phyloP scores from a whole-genome alignment of 1,284 basidiomycete species.

The Boletellus deceptivus region DNA sequence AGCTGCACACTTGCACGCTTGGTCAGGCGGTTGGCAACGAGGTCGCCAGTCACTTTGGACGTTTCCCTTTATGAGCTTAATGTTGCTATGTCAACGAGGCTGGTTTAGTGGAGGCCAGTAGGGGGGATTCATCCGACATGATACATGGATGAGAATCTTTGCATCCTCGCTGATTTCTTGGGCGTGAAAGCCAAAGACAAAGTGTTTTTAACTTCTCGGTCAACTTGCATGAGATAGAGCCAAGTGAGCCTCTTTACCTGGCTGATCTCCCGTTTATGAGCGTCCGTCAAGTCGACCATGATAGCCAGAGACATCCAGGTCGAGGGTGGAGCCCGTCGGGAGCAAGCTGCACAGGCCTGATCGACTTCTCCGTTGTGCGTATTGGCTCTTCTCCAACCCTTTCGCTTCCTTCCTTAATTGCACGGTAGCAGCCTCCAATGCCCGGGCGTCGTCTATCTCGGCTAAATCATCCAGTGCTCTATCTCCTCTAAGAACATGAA shows the following conservation, averaged over 20 bases:
- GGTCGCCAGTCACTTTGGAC: constrained; percentile 42
- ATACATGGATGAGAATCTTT: constrained; percentile 56
- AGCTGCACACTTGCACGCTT: background rate
- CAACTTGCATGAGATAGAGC: background rate
- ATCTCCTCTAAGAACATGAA: too few species aligned
- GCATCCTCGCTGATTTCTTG: constrained; percentile 51
- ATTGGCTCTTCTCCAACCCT: too few species aligned
- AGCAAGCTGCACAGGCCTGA: too few species aligned
- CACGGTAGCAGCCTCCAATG: too few species aligned
- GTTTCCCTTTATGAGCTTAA: constrained; percentile 70
- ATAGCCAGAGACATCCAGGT: background rate
- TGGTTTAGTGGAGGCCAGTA: background rate
- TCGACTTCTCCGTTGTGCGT: too few species aligned
- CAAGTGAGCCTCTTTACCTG: constrained; percentile 39
- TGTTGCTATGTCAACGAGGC: constrained; percentile 37
- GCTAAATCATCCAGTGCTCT: too few species aligned
- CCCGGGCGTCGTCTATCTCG: too few species aligned
- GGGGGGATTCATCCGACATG: constrained; percentile 47
- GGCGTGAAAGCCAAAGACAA: constrained; percentile 68
- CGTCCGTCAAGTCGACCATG: constrained; percentile 36
- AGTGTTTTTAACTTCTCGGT: constrained; percentile 46
- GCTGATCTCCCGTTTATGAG: constrained; percentile 49
- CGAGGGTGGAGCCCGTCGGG: too few species aligned
- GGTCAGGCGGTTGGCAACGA: background rate
- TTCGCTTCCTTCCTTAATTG: too few species aligned